Evolutionary conservation across 352 stramenopile species (phyloP), one percentile per base, ranked within the genome.

Genomic region (Phytophthora lateralis): DNA sequence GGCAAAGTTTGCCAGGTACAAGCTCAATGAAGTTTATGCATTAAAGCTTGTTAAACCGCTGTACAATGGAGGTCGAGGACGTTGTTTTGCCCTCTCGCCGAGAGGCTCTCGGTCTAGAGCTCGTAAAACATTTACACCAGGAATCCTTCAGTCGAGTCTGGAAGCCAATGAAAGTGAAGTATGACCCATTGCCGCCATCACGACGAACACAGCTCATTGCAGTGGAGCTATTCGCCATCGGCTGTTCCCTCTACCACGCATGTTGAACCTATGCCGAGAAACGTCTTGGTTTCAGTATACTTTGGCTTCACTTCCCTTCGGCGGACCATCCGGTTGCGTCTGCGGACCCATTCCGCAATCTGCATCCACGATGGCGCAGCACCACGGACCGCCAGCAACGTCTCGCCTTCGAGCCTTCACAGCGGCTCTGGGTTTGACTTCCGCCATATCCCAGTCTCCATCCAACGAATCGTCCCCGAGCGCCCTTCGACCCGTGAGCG

Each of bases 321-420:
- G 32, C n/a, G 32, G 17, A 4, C 30, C 30, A 37, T 37, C 30
- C 30, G 30, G 30, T 51, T 29, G 11, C 27, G 24, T 49, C 26
- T 18, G 10, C 8, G 2, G 18, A 30, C 20, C 32, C 55, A 70
- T 21, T 70, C 46, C 20, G 34, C 26, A 50, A 54, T 65, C 48
- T 38, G 55, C 57, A 9, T 46, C 0, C 9, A 30, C 20, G 21
- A 62, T 55, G 57, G 15, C 39, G 20, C 47, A 52, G n/a, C 47
- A 52, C 12, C 20, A 47, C 4, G 12, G 24, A 18, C 27, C 46
- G 3, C 44, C 35, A 20, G 15, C 17, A 38, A 37, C 55, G 34
- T 64, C 66, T 3, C 61, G 62, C 17, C 53, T 71, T 20, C 66
- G 66, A n/a, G 65, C 60, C 0, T 62, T 73, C 43, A 69, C 65